phyloP scores from a whole-genome alignment of 768 basidiomycete species.

The Boletellus emodensis region DNA sequence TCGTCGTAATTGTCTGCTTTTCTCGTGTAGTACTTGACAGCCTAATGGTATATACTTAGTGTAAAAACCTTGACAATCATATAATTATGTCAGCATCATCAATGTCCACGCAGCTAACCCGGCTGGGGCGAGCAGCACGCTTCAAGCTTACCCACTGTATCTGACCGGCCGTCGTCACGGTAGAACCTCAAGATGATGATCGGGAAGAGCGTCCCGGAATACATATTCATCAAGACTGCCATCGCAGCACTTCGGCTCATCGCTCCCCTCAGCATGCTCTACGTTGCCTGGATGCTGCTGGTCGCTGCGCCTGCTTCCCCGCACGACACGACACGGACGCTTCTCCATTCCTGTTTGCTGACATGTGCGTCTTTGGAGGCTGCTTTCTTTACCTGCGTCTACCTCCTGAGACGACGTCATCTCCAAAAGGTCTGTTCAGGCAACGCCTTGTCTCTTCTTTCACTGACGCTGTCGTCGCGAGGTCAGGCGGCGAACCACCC shows the following conservation, averaged over 20 bases:
- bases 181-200: conserved; percentile 36
- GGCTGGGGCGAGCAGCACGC: no score
- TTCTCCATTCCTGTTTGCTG: conserved; percentile 18
- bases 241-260: conserved; percentile 47
- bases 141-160: no score
- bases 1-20: no score
- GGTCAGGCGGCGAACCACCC: conserved; percentile 37
- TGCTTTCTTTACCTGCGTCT: conserved; percentile 47
- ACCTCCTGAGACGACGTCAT: conserved; percentile 41
- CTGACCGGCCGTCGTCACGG: no score
- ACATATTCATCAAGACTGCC: conserved; percentile 46
- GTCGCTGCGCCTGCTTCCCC: not conserved
- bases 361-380: conserved; percentile 41
- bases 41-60: no score
- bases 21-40: no score
- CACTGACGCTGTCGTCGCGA: not conserved
- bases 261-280: conserved; percentile 46
- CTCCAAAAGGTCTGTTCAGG: conserved; percentile 42
- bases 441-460: not conserved
- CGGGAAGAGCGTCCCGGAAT: conserved; percentile 47
- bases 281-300: conserved; percentile 26
- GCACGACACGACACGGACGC: not conserved
- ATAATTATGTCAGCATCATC: no score
- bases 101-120: no score
- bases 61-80: no score